Percentiles rank a stretch among this genome's conserved stretches.
Conservation (phyloP, 2,329 filamentous ascomycete species). For the Cadophora luteo-olivacea region DNA sequence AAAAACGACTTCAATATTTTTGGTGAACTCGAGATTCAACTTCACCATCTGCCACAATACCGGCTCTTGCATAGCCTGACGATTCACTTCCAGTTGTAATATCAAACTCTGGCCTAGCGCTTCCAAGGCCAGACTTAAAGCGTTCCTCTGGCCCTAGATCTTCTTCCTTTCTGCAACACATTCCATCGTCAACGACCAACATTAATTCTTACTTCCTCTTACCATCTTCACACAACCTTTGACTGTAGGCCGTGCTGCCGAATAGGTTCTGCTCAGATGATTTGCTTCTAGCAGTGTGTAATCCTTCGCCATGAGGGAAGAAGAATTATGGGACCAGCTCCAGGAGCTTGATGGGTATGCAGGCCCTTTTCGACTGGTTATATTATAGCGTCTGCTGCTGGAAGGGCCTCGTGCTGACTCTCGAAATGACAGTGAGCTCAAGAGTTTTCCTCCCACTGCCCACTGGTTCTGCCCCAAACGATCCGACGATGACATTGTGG, state of each 20-base stretch:
- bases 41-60: conserved; percentile 10
- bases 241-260: background rate
- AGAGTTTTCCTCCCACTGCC: conserved; percentile 47
- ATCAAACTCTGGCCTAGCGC: background rate
- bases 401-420: background rate
- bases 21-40: background rate
- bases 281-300: conserved; percentile 25
- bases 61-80: no score
- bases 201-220: background rate
- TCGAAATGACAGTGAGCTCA: conserved; percentile 40
- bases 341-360: conserved; percentile 42
- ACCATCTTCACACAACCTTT: conserved; percentile 5
- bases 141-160: conserved; percentile 1
- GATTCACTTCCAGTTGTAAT: background rate
- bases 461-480: conserved; percentile 75
- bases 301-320: conserved; percentile 38
- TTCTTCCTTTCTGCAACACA: background rate
- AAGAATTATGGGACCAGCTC: conserved; percentile 45
- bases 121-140: background rate
- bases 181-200: conserved; percentile 3
- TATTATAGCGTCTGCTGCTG: background rate
- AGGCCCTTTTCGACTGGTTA: no score
- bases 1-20: background rate
- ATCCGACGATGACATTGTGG: conserved; percentile 65
- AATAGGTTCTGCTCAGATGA: conserved; percentile 21